Base-by-base conservation (phyloP, 177 flowering plant genomes). In the Vitis hybrid region DNA sequence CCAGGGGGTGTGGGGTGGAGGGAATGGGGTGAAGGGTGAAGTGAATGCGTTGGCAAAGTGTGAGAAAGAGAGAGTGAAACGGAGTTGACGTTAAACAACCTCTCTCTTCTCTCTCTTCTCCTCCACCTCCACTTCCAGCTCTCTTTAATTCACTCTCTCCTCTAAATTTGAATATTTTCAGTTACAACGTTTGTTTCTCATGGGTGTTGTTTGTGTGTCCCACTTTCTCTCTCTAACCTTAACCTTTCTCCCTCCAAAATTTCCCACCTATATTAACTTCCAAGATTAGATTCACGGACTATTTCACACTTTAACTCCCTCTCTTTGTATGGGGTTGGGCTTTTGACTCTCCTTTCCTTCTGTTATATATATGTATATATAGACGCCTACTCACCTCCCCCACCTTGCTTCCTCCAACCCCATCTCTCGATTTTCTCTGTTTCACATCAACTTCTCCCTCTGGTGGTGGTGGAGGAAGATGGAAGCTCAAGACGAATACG, bases 61-160 rank as follows among this genome's bases (percentile, higher is more conserved):
- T 78, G 86, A 80, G 87, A 82, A 79, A 79, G 79, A 70, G 83
- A 85, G 84, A 72, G 80, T 78, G 85, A 83, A 74, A 72, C 85
- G 86, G 84, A 78, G 75, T 72, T 72, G 34, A 57, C 66, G 59
- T 72, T 62, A 57, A 79, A 79, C 77, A 77, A 73, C 79, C 72
- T 52, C 50, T 40, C 64, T 30, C 71, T 10, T 40, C 45, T 40
- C 45, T 40, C 45, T 40, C 45, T 40, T 40, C 5, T 40, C 45
- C 45, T 40, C 45, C 45, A 40, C 45, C 45, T 40, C 45, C 45
- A 40, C 67, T 10, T 69, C 45, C 48, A 59, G 70, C 65, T 62
- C 57, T 61, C 17, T n/a, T 19, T 34, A 3, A 14, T 4, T n/a
- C 10, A 23, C 65, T 40, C 45, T 40, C 45, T 4, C 45, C 45